Percentiles rank a stretch among this genome's conserved stretches.
Conservation (phyloP, 176 grass and related monocot genomes). For the Ensete ventricosum region DNA sequence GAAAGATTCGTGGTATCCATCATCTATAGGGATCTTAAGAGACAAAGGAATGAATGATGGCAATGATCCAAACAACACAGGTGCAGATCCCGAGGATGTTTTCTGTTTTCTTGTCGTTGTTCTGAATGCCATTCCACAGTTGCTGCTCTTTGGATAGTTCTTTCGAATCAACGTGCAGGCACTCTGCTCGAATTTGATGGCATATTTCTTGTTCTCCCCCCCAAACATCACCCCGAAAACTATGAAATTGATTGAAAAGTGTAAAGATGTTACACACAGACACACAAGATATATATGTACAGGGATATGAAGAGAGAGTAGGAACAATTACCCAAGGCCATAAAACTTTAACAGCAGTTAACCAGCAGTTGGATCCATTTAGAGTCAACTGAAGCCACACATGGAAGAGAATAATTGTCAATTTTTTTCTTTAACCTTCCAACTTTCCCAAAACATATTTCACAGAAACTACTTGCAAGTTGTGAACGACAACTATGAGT, state of each 20-base stretch:
- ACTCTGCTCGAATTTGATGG: conserved; percentile 9
- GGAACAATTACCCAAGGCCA: conserved; percentile 34
- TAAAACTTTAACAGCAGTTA: conserved; percentile 39
- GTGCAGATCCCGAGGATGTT: conserved; percentile 22
- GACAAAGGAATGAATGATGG: conserved; percentile 72
- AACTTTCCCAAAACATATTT: background rate
- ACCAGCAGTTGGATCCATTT: conserved; percentile 51
- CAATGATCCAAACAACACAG: conserved; percentile 23
- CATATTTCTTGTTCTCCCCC: conserved; percentile 9
- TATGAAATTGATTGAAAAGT: conserved; percentile 17
- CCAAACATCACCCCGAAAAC: conserved; percentile 20
- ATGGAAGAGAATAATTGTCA: background rate
- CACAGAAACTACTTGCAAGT: background rate
- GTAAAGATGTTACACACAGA: background rate
- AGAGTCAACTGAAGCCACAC: background rate
- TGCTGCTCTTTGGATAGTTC: conserved; percentile 23
- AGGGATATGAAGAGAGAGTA: background rate
- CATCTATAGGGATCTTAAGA: conserved; percentile 48
- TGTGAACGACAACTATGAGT: no score
- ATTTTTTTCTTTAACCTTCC: background rate
- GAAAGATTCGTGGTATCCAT: conserved; percentile 47
- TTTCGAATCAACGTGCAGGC: conserved; percentile 15
- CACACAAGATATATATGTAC: background rate
- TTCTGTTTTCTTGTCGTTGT: conserved; percentile 28
- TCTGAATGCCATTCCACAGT: conserved; percentile 50